A percentile compares a stretch with the other conserved stretches of the same genome.
Conservation (phyloP, 495 filamentous ascomycete genomes). For the Umbilicaria muhlenbergii region DNA sequence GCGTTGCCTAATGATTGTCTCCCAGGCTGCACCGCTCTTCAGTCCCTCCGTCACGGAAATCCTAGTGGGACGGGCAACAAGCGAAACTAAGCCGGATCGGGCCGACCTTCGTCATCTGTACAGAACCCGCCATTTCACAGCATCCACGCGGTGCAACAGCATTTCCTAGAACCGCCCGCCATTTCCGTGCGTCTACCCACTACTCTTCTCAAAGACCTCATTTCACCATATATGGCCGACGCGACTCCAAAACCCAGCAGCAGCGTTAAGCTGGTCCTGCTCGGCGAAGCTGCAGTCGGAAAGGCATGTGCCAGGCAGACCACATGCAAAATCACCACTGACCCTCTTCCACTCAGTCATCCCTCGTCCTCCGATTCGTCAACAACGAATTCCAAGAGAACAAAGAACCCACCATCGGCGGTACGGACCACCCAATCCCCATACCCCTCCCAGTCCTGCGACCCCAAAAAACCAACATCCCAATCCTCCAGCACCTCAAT, state of each 20-base stretch:
- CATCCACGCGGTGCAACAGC: too few species aligned
- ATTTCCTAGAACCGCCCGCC: too few species aligned
- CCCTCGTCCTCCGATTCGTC: constrained; percentile 92
- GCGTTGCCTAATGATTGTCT: too few species aligned
- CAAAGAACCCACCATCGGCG: constrained; percentile 98
- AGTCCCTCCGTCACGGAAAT: too few species aligned
- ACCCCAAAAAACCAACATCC: neutral
- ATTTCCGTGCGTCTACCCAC: too few species aligned
- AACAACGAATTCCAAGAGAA: constrained; percentile 99
- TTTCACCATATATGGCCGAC: constrained; percentile 15
- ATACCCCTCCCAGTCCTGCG: neutral
- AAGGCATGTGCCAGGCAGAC: constrained; percentile 46
- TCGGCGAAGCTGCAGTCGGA: constrained; percentile 94
- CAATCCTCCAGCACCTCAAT: neutral
- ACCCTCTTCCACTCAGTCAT: constrained; percentile 47
- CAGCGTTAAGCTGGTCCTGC: constrained; percentile 95
- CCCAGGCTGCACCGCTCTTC: too few species aligned
- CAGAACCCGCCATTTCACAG: too few species aligned
- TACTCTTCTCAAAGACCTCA: too few species aligned
- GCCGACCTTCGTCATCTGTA: too few species aligned
- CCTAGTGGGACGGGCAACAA: too few species aligned
- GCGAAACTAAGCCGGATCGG: too few species aligned
- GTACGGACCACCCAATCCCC: constrained; percentile 33
- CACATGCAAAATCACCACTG: neutral
- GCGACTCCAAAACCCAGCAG: constrained; percentile 86